Conservation (phyloP, 176 grass and related monocot genomes). For the Hordeum marinum region DNA sequence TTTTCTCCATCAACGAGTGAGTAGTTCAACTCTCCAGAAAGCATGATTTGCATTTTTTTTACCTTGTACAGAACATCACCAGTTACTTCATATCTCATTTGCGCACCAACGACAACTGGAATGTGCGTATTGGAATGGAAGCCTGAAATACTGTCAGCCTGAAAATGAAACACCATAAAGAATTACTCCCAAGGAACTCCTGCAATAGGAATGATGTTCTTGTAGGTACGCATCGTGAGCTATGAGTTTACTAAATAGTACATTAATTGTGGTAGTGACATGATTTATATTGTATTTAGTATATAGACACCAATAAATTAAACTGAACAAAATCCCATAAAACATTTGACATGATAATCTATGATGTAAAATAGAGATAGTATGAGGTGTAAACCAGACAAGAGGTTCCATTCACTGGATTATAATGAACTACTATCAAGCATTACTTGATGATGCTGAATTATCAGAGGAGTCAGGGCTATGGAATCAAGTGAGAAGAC, state of each 20-base stretch:
- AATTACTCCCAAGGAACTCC: neutral
- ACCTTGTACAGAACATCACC: slow-evolving; percentile 98
- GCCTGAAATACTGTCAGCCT: slow-evolving; percentile 81
- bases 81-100: slow-evolving; percentile 94
- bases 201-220: neutral
- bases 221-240: neutral
- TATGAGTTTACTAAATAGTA: neutral
- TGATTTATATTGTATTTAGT: neutral
- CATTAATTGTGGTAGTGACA: neutral
- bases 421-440: neutral
- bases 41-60: slow-evolving; percentile 6
- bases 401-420: neutral
- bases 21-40: slow-evolving; percentile 7
- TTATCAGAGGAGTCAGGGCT: neutral
- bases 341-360: neutral
- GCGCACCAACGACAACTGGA: slow-evolving; percentile 76
- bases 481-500: slow-evolving; percentile 30
- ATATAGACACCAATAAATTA: neutral
- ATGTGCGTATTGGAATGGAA: slow-evolving; percentile 98
- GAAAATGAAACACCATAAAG: slow-evolving; percentile 18
- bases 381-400: neutral
- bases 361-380: neutral
- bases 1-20: neutral
- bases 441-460: neutral
- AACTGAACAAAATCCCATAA: neutral